Base-by-base conservation (phyloP, 225 moss, liverwort and hornwort genomes). In the Sphagnum tenellum region DNA sequence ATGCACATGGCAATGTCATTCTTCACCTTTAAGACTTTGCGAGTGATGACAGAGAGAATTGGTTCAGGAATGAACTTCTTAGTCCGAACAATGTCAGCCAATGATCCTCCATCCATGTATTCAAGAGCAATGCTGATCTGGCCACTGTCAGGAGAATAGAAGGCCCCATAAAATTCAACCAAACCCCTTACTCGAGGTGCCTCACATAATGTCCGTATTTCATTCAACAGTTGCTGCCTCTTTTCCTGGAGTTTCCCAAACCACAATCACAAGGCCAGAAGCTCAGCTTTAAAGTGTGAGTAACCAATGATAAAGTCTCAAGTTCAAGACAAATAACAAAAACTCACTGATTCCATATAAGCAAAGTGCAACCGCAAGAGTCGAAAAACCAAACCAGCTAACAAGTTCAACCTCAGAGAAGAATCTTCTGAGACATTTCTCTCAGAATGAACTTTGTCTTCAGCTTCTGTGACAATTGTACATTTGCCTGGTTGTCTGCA, bases 71-170 rank as follows among this genome's bases (percentile, higher is more conserved):
- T 93, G 48, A 90, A 89, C 82, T 93, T 98, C 82, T 93, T 98
- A 14, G 79, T 89, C 62, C 96, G 93, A 57, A 98, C 86, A 70
- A 98, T 86, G 55, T 98, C 96, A 68, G 96, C 96, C 72, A 98
- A 83, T 44, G 96, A 98, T 66, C 96, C 96, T 10, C 92, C 96
- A 69, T 98, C 93, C 92, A 98, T 98, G 71, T 98, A 98, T 76
- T 98, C 96, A 68, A 98, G 82, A 51, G 96, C 96, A 62, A 98
- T 98, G 81, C 96, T 92, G 71, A 98, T 98, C 75, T 98, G 96
- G 66, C 96, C 96, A 67, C 96, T 93, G 47, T 98, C 93, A 60
- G 96, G 93, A 65, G 96, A 82, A 78, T 98, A 98, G 71, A 98
- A 98, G 44, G 96, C 96, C 72, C 96, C 96, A 70, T 98, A 98